These are phyloP conservation scores for Crithidia expoeki DNA, from an alignment of 208 protist species.

Conservation along the genomic window DNA sequence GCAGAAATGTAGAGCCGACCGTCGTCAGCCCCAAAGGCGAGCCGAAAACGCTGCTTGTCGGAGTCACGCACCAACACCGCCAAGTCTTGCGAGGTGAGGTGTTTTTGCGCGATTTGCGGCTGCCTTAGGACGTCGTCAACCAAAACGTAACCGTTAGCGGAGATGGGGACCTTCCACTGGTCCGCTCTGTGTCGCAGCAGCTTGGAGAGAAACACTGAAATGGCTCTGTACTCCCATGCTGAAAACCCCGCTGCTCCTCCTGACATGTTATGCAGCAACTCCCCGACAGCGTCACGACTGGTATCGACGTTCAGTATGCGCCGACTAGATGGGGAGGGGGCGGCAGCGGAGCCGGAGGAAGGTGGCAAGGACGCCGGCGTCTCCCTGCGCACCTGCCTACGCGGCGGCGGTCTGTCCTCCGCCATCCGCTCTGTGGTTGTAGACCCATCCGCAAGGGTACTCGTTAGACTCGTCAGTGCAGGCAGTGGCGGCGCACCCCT, in stretches of 20 bases:
- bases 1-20: slow-evolving; percentile 72
- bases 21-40: slow-evolving; percentile 47
- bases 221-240: slow-evolving; percentile 17
- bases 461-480: slow-evolving; percentile 11
- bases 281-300: slow-evolving; percentile 39
- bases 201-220: slow-evolving; percentile 65
- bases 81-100: slow-evolving; percentile 42
- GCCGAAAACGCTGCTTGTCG: slow-evolving; percentile 82
- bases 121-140: slow-evolving; percentile 55
- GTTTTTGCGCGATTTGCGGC: slow-evolving; percentile 17
- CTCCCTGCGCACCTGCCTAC: not conserved
- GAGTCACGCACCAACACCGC: slow-evolving; percentile 49
- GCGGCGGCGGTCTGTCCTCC: not conserved
- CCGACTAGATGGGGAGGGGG: not conserved
- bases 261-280: slow-evolving; percentile 18
- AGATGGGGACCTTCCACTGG: slow-evolving; percentile 53
- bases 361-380: not conserved
- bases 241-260: not conserved
- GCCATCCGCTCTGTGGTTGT: not conserved
- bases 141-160: slow-evolving; percentile 62
- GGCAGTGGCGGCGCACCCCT: slow-evolving; percentile 5
- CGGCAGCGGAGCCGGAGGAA: not conserved
- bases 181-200: slow-evolving; percentile 82
- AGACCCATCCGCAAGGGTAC: slow-evolving; percentile 11
- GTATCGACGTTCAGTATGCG: slow-evolving; percentile 25